phyloP scores from a whole-genome alignment of 139 green algal species.

The Volvox reticuliferus region DNA sequence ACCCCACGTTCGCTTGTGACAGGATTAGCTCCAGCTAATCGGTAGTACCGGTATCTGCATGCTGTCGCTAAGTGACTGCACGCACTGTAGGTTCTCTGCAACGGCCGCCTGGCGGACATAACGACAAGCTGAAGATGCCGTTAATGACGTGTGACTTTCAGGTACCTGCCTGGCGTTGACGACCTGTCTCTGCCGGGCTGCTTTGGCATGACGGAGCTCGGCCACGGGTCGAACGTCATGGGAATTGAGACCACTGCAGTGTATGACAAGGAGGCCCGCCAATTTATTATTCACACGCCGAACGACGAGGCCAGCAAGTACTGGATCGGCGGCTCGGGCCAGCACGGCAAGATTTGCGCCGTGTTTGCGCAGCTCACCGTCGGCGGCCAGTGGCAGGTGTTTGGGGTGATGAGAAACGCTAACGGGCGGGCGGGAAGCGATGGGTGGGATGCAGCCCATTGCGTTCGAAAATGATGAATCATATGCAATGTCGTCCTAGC shows the following conservation, averaged over 20 bases:
- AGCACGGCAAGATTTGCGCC: conserved; percentile 77
- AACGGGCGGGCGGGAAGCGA: background rate
- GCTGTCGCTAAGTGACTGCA: no score
- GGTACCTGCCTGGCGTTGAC: conserved; percentile 75
- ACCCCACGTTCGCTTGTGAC: no score
- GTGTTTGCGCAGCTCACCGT: conserved; percentile 92
- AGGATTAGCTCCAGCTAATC: no score
- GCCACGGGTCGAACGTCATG: conserved; percentile 92
- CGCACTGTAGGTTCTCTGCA: no score
- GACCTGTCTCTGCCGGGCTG: conserved; percentile 78
- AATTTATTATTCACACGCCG: conserved; percentile 92
- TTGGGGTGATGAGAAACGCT: no score
- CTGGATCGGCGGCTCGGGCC: conserved; percentile 67
- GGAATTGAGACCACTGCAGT: conserved; percentile 89
- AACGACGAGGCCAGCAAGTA: conserved; percentile 76
- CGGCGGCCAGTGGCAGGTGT: conserved; percentile 65
- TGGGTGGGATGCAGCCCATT: no score
- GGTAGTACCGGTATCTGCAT: no score
- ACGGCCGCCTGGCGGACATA: no score
- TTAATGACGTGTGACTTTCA: background rate
- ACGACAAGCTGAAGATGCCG: no score
- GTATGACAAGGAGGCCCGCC: conserved; percentile 73
- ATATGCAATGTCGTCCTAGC: no score
- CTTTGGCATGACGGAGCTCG: conserved; percentile 89
- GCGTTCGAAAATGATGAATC: no score